Percentiles rank a stretch among this genome's conserved stretches.
Conservation (phyloP, 495 filamentous ascomycete species). For the Arthonia radiata region DNA sequence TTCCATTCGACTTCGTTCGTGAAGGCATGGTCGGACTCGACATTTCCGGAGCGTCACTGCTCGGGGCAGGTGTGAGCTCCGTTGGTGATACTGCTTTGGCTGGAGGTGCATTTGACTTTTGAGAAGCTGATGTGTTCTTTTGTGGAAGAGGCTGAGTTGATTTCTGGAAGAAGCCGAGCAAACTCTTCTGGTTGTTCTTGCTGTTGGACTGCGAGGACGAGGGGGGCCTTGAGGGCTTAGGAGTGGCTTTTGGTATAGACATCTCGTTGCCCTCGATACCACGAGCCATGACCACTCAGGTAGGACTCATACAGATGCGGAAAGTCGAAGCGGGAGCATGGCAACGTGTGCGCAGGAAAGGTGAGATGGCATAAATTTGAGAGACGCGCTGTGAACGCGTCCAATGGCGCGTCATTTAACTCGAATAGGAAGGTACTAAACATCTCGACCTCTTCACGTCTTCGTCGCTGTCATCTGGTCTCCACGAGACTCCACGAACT, state of each 20-base stretch:
- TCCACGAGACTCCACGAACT: too few relatives aligned
- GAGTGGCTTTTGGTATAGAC: conserved; percentile 9
- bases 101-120: conserved; percentile 15
- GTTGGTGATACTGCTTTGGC: conserved; percentile 4
- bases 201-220: conserved; percentile 16
- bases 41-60: conserved; percentile 40
- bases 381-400: too few relatives aligned
- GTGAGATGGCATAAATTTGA: too few relatives aligned
- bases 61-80: conserved; percentile 46
- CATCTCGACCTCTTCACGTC: too few relatives aligned
- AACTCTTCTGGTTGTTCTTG: conserved; percentile 57
- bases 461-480: too few relatives aligned
- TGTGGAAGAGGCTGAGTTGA: conserved; percentile 23
- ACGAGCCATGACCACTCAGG: too few relatives aligned
- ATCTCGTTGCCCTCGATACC: conserved; percentile 20
- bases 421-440: too few relatives aligned
- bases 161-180: conserved; percentile 70
- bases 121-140: conserved; percentile 17
- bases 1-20: conserved; percentile 13
- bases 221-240: conserved; percentile 9
- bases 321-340: too few relatives aligned
- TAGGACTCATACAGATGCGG: too few relatives aligned
- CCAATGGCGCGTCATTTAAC: too few relatives aligned
- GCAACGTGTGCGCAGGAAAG: too few relatives aligned
- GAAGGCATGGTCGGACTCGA: too few relatives aligned